Base-by-base conservation (phyloP, 2,329 filamentous ascomycete genomes). In the Zymoseptoria tritici region DNA sequence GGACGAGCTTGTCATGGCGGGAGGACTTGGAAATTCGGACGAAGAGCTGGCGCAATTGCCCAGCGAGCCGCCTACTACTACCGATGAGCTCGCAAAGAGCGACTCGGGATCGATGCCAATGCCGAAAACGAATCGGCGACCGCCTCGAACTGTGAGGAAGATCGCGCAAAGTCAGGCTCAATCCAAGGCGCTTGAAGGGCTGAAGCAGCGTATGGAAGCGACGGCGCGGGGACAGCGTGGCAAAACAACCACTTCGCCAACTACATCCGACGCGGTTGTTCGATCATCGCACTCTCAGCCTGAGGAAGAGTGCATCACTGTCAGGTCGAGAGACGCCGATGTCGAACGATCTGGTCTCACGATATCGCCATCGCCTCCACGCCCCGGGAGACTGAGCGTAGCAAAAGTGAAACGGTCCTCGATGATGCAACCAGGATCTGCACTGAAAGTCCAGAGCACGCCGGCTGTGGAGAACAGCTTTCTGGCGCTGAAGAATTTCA, bases 261-360 rank as follows among this genome's bases (percentile, higher is more conserved):
- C 58, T 20, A 16, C 24, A 2, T 53, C 49, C 13, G 36, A 56
- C 22, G 21, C 49, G n/a, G 42, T 57, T 9, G 58, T 55, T 22
- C 42, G 54, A 46, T 60, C 59, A 19, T 63, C 62, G 11, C 60
- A 66, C 8, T 19, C 57, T 16, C 42, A 62, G 16, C 53, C 59
- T 19, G 55, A 51, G 21, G 54, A 58, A 11, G 51, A 49, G 13
- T 16, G 16, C 36, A 46, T 46, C 36, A 31, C 22, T 53, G 20
- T 29, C 22, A 13, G 99, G 82, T 63, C 90, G 88, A 76, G 96
- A 99, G 22, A 99, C 93, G 67, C 97, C 96, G 71, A 94, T 85
- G 77, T 81, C 67, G n/a, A 87, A 77, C 50, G 54, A 13, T 67
- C 66, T 13, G 66, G 64, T 16, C 61, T 63, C 52, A 65, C 65